Evolutionary conservation across 495 filamentous ascomycete species (phyloP).

Genomic region (Lepraria neglecta): DNA sequence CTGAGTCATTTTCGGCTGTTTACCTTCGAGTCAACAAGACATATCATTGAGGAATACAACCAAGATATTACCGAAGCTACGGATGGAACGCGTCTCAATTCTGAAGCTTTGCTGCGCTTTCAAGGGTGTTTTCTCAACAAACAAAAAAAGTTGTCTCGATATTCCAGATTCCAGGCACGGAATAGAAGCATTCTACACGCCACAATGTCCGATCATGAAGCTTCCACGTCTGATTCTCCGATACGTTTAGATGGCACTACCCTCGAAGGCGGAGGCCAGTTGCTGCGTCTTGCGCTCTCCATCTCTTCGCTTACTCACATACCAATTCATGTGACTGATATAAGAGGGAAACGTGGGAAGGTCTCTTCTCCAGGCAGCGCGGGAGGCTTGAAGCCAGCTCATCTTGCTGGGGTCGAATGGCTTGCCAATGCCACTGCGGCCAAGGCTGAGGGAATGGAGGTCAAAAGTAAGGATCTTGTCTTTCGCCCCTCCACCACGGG

Average conservation of each 20-base stretch:
- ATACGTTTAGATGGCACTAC: slow-evolving; percentile 58
- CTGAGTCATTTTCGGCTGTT: background rate
- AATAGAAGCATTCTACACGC: too few species aligned
- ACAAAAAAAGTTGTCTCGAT: too few species aligned
- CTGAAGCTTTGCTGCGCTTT: background rate
- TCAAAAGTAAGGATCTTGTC: slow-evolving; percentile 35
- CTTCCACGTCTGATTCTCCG: background rate
- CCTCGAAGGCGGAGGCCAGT: slow-evolving; percentile 81
- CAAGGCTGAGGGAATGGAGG: slow-evolving; percentile 28
- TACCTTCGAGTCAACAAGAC: background rate
- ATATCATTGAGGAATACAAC: background rate
- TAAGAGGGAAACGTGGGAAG: slow-evolving; percentile 58
- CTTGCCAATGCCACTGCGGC: slow-evolving; percentile 60
- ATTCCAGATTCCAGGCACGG: background rate
- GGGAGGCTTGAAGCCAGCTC: slow-evolving; percentile 67
- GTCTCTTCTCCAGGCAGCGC: slow-evolving; percentile 29
- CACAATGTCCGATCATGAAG: slow-evolving; percentile 1
- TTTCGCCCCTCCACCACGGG: slow-evolving; percentile 29
- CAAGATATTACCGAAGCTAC: too few species aligned
- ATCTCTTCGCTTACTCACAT: slow-evolving; percentile 60
- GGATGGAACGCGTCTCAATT: too few species aligned
- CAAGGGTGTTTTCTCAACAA: background rate
- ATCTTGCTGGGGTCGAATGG: slow-evolving; percentile 60
- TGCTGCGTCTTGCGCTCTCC: slow-evolving; percentile 65
- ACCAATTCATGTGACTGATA: slow-evolving; percentile 59